Evolutionary conservation across 2,329 filamentous ascomycete genomes (phyloP).

Genomic region (Aspergillus pseudoglaucus): DNA sequence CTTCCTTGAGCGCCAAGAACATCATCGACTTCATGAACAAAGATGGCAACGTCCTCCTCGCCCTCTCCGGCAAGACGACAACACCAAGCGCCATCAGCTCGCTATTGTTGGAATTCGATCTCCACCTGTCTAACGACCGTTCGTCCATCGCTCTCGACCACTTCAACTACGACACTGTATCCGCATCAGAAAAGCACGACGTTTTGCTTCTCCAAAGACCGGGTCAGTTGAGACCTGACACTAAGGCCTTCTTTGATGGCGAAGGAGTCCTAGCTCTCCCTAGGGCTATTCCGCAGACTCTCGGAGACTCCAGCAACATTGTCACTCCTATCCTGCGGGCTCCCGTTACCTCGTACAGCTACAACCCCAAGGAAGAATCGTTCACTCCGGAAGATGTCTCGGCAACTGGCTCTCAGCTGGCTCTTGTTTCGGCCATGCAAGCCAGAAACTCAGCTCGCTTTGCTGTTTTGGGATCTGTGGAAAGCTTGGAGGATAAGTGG

Average conservation of each 20-base stretch:
- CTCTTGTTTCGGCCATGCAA: conserved; percentile 79
- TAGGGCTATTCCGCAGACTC: conserved; percentile 68
- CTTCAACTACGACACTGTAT: conserved; percentile 80
- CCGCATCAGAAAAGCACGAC: conserved; percentile 77
- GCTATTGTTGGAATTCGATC: conserved; percentile 80
- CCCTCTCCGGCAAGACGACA: conserved; percentile 65
- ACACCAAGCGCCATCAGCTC: conserved; percentile 68
- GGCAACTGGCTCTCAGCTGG: conserved; percentile 74
- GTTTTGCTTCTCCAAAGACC: conserved; percentile 73
- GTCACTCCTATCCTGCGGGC: conserved; percentile 77
- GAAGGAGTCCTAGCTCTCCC: conserved; percentile 72
- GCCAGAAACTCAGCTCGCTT: conserved; percentile 89
- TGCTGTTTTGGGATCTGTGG: conserved; percentile 74
- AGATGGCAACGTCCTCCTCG: conserved; percentile 82
- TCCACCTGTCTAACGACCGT: conserved; percentile 78
- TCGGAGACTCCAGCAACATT: conserved; percentile 69
- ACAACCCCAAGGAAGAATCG: conserved; percentile 82
- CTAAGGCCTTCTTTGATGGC: conserved; percentile 71
- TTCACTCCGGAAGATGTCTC: conserved; percentile 73
- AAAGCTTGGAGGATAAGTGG: conserved; percentile 84
- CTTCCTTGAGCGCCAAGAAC: conserved; percentile 74
- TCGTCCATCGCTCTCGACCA: conserved; percentile 85
- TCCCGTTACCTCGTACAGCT: conserved; percentile 79
- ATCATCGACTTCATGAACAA: conserved; percentile 88
- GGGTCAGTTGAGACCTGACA: conserved; percentile 55